Percentiles rank a stretch among this genome's conserved stretches.
phyloP scores from a whole-genome alignment of 2,329 filamentous ascomycete genomes.

The Cercospora canescens region DNA sequence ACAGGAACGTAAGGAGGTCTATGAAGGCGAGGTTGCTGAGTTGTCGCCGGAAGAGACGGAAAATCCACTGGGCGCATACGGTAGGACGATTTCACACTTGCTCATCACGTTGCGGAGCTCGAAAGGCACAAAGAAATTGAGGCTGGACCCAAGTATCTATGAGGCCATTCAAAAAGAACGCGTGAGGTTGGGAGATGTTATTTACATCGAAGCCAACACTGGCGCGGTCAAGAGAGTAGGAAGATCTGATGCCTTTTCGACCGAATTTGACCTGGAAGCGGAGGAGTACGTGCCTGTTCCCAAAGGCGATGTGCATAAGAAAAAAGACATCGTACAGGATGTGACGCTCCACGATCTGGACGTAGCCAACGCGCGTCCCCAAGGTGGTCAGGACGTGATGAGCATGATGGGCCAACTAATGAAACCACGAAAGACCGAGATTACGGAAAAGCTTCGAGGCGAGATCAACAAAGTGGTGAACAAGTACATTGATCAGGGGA shows the following conservation, averaged over 20 bases:
- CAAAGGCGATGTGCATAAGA: slow-evolving; percentile 99
- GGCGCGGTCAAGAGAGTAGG: slow-evolving; percentile 97
- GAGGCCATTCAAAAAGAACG: slow-evolving; percentile 98
- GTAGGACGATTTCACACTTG: slow-evolving; percentile 94
- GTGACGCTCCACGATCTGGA: slow-evolving; percentile 96
- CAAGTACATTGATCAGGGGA: slow-evolving; percentile 97
- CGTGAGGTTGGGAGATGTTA: slow-evolving; percentile 92
- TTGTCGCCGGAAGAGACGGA: slow-evolving; percentile 97
- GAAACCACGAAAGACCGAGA: slow-evolving; percentile 99
- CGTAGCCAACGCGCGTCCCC: slow-evolving; percentile 89
- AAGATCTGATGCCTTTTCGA: slow-evolving; percentile 93
- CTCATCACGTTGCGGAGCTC: slow-evolving; percentile 93
- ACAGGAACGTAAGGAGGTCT: slow-evolving; percentile 98
- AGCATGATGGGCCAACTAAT: slow-evolving; percentile 99
- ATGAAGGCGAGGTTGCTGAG: slow-evolving; percentile 97
- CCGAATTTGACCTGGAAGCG: slow-evolving; percentile 96
- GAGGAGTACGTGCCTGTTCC: slow-evolving; percentile 99
- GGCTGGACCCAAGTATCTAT: slow-evolving; percentile 96
- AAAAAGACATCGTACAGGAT: slow-evolving; percentile 99
- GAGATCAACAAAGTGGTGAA: slow-evolving; percentile 99
- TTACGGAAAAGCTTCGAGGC: slow-evolving; percentile 90
- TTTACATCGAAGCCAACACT: slow-evolving; percentile 99
- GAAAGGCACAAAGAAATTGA: slow-evolving; percentile 95
- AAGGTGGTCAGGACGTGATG: slow-evolving; percentile 99
- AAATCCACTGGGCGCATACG: slow-evolving; percentile 94